Base-by-base conservation (phyloP, 306 rosid species). In the Cucurbita pepo region DNA sequence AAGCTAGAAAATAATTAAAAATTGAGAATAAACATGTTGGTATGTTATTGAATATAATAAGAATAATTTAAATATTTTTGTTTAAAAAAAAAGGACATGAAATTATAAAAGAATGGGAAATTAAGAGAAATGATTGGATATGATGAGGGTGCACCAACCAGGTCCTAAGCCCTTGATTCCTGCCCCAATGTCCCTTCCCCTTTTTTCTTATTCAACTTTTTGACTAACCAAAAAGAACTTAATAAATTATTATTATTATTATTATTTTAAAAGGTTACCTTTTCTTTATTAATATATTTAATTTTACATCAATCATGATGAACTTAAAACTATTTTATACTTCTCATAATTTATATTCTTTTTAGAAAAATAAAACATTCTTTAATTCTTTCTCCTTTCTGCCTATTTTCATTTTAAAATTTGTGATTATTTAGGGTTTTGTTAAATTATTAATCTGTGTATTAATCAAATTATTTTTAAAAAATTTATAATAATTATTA, bases 111-210 rank as follows among this genome's bases (percentile, higher is more conserved):
- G 43, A 34, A 60, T 7, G 66, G 30, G 45, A 34, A 10, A 59
- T 59, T 59, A 59, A 59, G 44, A 34, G 44, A 34, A 60, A 60
- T 60, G 44, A 60, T 60, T 60, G 66, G 44, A 65, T 43, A 40
- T 65, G 30, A 40, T 65, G 51, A 73, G 51, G 81, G 47, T 45
- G 56, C 38, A 56, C 38, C 47, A 40, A 65, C 71, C 43, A 36
- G 53, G 11, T 18, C 45, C 19, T 9, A 52, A 69, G 8, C 77
- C 79, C 77, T 71, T 45, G 25, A 76, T 75, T 54, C 62, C 72
- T 80, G 78, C 83, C 61, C 45, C 45, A 60, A 65, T 72, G 61
- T 58, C 70, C 38, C 73, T 62, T 71, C 61, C 61, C 77, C 64
- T 72, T 64, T 52, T 75, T 59, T 59, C n/a, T n/a, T 53, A 75